These are phyloP conservation scores for Diaporthe velutina DNA, from an alignment of 2,329 filamentous ascomycete species.

Conservation along the genomic window DNA sequence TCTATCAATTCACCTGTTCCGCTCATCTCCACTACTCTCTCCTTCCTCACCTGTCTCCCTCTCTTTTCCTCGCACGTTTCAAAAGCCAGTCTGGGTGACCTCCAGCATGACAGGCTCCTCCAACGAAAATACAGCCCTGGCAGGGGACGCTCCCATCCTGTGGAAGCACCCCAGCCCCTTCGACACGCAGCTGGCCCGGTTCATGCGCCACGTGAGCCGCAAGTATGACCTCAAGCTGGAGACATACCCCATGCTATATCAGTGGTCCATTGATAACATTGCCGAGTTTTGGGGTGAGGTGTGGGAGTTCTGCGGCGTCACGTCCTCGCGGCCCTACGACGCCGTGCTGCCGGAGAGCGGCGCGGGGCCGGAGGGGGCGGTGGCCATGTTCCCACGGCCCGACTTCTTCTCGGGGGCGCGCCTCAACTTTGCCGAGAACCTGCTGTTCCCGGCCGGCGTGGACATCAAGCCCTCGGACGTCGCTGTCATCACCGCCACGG, in stretches of 20 bases:
- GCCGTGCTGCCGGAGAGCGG: constrained; percentile 59
- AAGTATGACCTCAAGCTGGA: constrained; percentile 74
- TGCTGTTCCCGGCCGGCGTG: constrained; percentile 80
- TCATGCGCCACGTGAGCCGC: constrained; percentile 76
- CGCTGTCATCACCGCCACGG: constrained; percentile 86
- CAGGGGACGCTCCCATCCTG: constrained; percentile 52
- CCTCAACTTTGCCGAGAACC: constrained; percentile 95
- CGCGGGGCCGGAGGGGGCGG: constrained; percentile 75
- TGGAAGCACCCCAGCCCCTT: constrained; percentile 79
- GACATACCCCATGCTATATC: constrained; percentile 81
- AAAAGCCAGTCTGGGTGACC: no score
- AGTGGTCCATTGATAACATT: constrained; percentile 86
- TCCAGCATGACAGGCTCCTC: constrained; percentile 15
- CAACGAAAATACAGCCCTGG: not conserved
- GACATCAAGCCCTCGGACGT: constrained; percentile 68
- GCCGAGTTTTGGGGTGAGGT: constrained; percentile 86
- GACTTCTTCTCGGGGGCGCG: constrained; percentile 84
- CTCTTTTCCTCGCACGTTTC: no score
- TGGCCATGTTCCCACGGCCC: constrained; percentile 87
- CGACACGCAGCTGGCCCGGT: constrained; percentile 78
- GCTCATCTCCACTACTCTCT: not conserved
- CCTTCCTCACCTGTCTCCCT: not conserved
- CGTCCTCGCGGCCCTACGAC: constrained; percentile 72
- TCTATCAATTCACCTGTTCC: not conserved
- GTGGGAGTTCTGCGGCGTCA: constrained; percentile 86